Percentiles rank a stretch among this genome's conserved stretches.
Conservation (phyloP, 768 basidiomycete species). For the Suillus spraguei region DNA sequence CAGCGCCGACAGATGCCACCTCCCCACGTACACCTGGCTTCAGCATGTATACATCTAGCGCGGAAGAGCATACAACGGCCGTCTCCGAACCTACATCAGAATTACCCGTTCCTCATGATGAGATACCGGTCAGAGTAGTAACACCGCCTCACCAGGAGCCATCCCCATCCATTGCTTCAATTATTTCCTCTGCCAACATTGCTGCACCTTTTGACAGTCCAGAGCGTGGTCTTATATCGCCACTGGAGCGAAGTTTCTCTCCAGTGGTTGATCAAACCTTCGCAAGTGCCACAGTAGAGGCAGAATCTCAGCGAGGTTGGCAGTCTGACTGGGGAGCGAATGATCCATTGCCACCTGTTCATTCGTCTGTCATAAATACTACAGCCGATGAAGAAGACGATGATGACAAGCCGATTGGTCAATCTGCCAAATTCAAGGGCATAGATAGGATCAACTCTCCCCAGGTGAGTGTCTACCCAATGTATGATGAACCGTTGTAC, state of each 20-base stretch:
- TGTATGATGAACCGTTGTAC: not conserved
- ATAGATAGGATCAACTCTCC: constrained; percentile 25
- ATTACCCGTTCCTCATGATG: constrained; percentile 18
- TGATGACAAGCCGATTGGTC: constrained; percentile 68
- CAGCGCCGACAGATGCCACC: constrained; percentile 15
- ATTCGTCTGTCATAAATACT: constrained; percentile 23
- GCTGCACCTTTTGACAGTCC: constrained; percentile 22
- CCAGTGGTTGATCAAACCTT: constrained; percentile 34
- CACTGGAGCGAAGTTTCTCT: constrained; percentile 29
- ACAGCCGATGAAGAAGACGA: constrained; percentile 57
- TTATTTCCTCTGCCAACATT: constrained; percentile 17
- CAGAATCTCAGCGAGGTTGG: constrained; percentile 54
- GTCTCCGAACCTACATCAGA: constrained; percentile 15
- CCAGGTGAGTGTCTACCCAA: constrained; percentile 15
- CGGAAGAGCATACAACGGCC: constrained; percentile 27
- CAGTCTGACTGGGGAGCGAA: constrained; percentile 48
- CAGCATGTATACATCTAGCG: constrained; percentile 37
- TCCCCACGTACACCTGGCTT: constrained; percentile 48
- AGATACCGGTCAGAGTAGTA: constrained; percentile 5
- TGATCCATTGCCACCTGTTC: constrained; percentile 23
- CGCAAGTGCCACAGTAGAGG: constrained; percentile 50
- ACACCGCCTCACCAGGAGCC: constrained; percentile 21
- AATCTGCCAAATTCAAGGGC: constrained; percentile 38
- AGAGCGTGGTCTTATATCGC: constrained; percentile 32
- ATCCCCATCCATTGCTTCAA: constrained; percentile 13